A percentile compares a stretch with the other conserved stretches of the same genome.
Evolutionary conservation across 805 yeast genomes (phyloP).

Genomic region (Lachancea kluyveri): DNA sequence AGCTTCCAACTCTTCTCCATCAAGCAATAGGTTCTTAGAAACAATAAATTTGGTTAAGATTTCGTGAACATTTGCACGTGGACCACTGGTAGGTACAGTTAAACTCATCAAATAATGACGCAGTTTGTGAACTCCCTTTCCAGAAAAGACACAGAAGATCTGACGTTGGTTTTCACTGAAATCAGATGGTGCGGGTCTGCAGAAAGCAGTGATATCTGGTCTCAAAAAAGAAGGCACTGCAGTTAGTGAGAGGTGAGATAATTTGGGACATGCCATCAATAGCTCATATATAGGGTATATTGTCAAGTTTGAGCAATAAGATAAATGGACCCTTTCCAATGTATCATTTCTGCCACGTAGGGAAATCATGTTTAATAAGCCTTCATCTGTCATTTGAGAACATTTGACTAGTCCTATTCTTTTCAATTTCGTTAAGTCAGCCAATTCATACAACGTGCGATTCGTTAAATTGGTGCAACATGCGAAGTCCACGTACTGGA

Average conservation of each 20-base stretch:
- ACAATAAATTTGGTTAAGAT: constrained; percentile 26
- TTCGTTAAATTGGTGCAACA: constrained; percentile 89
- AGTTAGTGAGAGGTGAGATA: constrained; percentile 87
- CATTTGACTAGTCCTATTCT: constrained; percentile 94
- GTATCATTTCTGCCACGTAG: constrained; percentile 70
- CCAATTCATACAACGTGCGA: constrained; percentile 67
- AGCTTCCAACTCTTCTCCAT: constrained; percentile 23
- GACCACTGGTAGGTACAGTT: constrained; percentile 30
- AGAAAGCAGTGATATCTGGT: constrained; percentile 75
- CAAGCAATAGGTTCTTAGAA: constrained; percentile 20
- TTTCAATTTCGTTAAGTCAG: constrained; percentile 70
- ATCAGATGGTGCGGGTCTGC: constrained; percentile 90
- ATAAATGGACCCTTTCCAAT: constrained; percentile 85
- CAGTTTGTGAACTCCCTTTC: constrained; percentile 75
- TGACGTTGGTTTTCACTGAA: constrained; percentile 81
- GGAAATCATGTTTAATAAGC: constrained; percentile 61
- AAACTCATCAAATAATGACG: constrained; percentile 57
- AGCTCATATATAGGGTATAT: constrained; percentile 71
- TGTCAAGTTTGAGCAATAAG: constrained; percentile 80
- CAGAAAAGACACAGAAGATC: constrained; percentile 89
- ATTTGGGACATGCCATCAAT: constrained; percentile 71
- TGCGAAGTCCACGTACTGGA: constrained; percentile 91
- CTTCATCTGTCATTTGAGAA: constrained; percentile 77
- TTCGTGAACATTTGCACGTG: constrained; percentile 29
- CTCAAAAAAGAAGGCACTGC: constrained; percentile 89